These are phyloP conservation scores for Salvia sclarea DNA, from an alignment of 305 asterid species.

Conservation along the genomic window DNA sequence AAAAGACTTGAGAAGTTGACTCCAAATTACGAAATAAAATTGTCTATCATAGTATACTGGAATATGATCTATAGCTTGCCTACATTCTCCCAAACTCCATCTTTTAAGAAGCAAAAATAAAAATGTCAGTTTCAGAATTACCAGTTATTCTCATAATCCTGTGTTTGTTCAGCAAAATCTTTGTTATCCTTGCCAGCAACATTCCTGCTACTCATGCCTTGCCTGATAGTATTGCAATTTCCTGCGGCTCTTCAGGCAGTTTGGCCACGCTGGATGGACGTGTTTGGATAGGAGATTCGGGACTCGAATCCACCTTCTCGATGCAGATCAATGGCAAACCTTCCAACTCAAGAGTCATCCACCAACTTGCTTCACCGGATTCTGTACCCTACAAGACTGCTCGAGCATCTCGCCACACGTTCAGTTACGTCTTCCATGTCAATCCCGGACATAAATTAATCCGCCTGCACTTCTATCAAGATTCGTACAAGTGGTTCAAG, in stretches of 20 bases:
- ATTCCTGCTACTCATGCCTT: conserved; percentile 22
- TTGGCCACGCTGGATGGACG: conserved; percentile 47
- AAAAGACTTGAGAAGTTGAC: conserved; percentile 32
- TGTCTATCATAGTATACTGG: not conserved
- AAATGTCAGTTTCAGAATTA: conserved; percentile 29
- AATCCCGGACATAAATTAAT: conserved; percentile 60
- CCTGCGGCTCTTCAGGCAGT: conserved; percentile 56
- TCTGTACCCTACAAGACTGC: conserved; percentile 54
- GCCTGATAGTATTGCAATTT: conserved; percentile 44
- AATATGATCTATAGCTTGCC: not conserved
- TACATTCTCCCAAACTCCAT: conserved; percentile 12
- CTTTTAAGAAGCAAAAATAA: not conserved
- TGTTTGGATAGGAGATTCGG: conserved; percentile 53
- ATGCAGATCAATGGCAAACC: conserved; percentile 47
- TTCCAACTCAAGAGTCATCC: conserved; percentile 39
- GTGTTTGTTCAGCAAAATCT: conserved; percentile 24
- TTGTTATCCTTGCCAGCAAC: conserved; percentile 32
- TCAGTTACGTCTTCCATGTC: conserved; percentile 47
- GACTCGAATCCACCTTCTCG: conserved; percentile 25
- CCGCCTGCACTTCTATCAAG: conserved; percentile 70
- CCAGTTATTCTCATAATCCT: conserved; percentile 26
- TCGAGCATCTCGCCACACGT: conserved; percentile 51
- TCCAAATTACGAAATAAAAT: not conserved
- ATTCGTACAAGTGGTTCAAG: conserved; percentile 47
- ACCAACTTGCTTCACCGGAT: conserved; percentile 31